phyloP scores from a whole-genome alignment of 768 basidiomycete species.

The Leucogyrophana mollusca region DNA sequence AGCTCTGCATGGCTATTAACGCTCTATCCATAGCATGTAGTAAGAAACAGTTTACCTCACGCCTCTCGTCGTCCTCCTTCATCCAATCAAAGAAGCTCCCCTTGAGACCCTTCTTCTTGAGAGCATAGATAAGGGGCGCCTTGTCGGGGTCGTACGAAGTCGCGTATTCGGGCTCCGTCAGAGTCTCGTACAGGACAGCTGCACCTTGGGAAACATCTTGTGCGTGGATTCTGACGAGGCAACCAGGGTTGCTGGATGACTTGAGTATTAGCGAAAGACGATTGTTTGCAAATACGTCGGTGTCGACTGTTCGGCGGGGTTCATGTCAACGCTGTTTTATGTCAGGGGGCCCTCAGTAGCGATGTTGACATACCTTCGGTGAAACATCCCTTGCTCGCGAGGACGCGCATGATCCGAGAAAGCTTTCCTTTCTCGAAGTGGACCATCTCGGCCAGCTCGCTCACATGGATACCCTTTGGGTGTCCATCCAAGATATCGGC shows the following conservation, averaged over 20 bases:
- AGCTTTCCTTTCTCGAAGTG: slow-evolving; percentile 27
- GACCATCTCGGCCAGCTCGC: slow-evolving; percentile 22
- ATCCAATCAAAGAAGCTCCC: slow-evolving; percentile 22
- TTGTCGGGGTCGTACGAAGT: slow-evolving; percentile 19
- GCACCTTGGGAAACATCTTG: slow-evolving; percentile 14
- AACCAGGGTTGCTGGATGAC: slow-evolving; percentile 11
- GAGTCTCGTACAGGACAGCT: slow-evolving; percentile 18
- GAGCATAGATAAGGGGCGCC: slow-evolving; percentile 19
- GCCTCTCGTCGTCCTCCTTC: slow-evolving; percentile 14
- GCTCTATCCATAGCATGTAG: background rate
- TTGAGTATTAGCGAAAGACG: slow-evolving; percentile 29
- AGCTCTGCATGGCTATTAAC: slow-evolving; percentile 13
- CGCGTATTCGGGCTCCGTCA: slow-evolving; percentile 24
- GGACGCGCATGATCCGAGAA: slow-evolving; percentile 26
- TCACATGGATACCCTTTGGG: slow-evolving; percentile 27
- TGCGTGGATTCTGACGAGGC: slow-evolving; percentile 5
- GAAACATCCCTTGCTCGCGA: slow-evolving; percentile 30
- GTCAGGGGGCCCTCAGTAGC: background rate
- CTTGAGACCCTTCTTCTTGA: slow-evolving; percentile 13
- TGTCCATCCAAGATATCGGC: slow-evolving; percentile 22
- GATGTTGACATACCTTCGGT: slow-evolving; percentile 20
- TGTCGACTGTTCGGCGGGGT: slow-evolving; percentile 22
- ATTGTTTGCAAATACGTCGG: slow-evolving; percentile 30
- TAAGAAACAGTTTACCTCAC: slow-evolving; percentile 8
- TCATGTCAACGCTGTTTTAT: too few species aligned